Evolutionary conservation across 306 rosid genomes (phyloP), one percentile per base, ranked within the genome.

Genomic region (Fragaria iinumae): DNA sequence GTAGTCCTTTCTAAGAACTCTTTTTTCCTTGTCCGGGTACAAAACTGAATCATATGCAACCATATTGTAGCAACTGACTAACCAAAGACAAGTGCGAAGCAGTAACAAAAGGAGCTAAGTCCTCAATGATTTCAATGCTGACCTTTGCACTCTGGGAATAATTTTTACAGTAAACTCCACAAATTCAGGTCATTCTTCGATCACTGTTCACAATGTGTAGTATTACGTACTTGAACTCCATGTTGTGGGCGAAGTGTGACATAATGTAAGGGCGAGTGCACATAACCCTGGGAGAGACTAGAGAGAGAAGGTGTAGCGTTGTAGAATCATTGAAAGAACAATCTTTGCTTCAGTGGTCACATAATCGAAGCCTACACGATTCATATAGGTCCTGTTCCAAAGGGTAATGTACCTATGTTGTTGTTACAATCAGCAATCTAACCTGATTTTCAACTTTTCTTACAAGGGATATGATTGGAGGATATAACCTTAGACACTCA

Each of bases 241-340:
- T 71, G 78, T n/a, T 77, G 78, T 1, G 85, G 69, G 3, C 71
- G 71, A 66, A 82, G 10, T 1, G 72, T 72, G 1, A 81, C 21
- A 38, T 23, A 2, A 21, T 25, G 62, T 9, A 3, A 8, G 3
- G 79, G 85, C 8, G 59, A 77, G 67, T 77, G 82, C 5, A 77
- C 75, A 50, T 82, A 82, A 20, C 39, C 71, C 4, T 63, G 83
- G 27, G 76, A 29, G 3, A 29, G 32, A 29, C 32, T 29, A 82
- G 11, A 82, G 59, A 6, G 76, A 64, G 76, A 77, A 59, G 1
- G 65, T 4, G 56, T 66, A 72, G 71, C 79, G 75, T 60, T 77
- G 78, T 21, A 77, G 57, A 72, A 82, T 67, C 85, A 77, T 82
- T 7, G 81, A 65, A 9, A 82, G 72, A 34, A 59, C 85, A 78